Base-by-base conservation (phyloP, 768 basidiomycete genomes). In the Leucocoprinus leucothites region DNA sequence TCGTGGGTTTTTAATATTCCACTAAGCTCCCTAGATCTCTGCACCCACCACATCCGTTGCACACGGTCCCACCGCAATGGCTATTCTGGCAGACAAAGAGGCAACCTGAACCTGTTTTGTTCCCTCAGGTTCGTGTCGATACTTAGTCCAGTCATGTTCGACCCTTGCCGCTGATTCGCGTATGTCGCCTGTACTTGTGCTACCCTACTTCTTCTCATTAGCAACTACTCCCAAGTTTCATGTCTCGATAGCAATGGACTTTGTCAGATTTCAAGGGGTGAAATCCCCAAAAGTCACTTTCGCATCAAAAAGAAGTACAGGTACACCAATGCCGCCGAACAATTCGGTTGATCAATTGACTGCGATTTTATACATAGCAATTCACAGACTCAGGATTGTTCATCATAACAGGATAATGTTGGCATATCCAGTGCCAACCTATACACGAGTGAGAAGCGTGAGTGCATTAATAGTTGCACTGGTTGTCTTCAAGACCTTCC, bases 331-430 rank as follows among this genome's bases (percentile, higher is more conserved):
- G 22, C 53, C 53, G 53, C 53, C 53, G 53, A 54, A 53, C 8
- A 14, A 11, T 25, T 51, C 43, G 50, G 40, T 19, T 28, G 21
- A 42, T 44, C 51, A 53, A 53, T 53, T 53, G 28, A 45, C 21
- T 41, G 38, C 13, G 28, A 31, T 31, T 24, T 42, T 9, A 40
- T 9, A 11, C 16, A 38, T 16, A 35, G 38, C 9, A 24, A 50
- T 41, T 55, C 53, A 36, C 53, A 55, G 53, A 55, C 46, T 47
- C 53, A 55, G 53, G 53, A 40, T 9, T 55, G 49, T 38, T 9
- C 28, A 19, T 35, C 18, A 19, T 21, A 40, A 50, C 35, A 24
- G 48, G 35, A 40, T 11, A 40, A 4, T 25, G 21, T 19, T 38
- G 48, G 36, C 22, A 24, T 34, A 34, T 43, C 9, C 26, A 19